A percentile compares a stretch with the other conserved stretches of the same genome.
Conservation (phyloP, 2,329 filamentous ascomycete genomes). For the Epichloe bromicola region DNA sequence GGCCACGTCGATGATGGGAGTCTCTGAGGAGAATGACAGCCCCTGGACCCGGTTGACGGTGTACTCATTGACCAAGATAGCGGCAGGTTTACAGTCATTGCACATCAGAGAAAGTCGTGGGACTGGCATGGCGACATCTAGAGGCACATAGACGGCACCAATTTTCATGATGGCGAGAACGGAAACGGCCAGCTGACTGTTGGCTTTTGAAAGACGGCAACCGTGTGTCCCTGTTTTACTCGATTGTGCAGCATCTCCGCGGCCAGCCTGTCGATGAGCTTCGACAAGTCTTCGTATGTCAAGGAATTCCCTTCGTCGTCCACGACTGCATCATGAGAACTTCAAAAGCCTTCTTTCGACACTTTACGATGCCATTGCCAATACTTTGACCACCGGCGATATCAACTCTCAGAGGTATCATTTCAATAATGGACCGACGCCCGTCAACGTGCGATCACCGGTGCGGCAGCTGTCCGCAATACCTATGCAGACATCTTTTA, state of each 20-base stretch:
- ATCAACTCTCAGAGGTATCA: slow-evolving; percentile 31
- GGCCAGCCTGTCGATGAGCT: neutral
- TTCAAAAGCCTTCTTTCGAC: slow-evolving; percentile 19
- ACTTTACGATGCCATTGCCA: slow-evolving; percentile 10
- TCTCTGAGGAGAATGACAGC: neutral
- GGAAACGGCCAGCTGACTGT: slow-evolving; percentile 19
- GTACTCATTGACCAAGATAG: neutral
- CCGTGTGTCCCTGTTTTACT: neutral
- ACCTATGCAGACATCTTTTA: slow-evolving; percentile 31
- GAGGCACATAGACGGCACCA: slow-evolving; percentile 26
- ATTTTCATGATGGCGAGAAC: slow-evolving; percentile 27
- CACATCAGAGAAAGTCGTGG: neutral
- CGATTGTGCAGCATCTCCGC: neutral
- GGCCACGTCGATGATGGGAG: neutral
- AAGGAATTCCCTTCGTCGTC: neutral
- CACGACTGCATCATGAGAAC: slow-evolving; percentile 8
- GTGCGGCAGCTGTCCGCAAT: slow-evolving; percentile 16
- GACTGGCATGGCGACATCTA: slow-evolving; percentile 19
- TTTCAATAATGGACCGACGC: slow-evolving; percentile 35
- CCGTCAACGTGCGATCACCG: slow-evolving; percentile 23
- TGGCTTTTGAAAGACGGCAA: slow-evolving; percentile 22
- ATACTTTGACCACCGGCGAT: slow-evolving; percentile 1
- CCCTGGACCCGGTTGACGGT: neutral
- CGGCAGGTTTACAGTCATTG: neutral
- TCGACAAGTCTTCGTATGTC: neutral